Evolutionary conservation across 768 basidiomycete species (phyloP), one percentile per base, ranked within the genome.

Genomic region (Tulasnella sp.): DNA sequence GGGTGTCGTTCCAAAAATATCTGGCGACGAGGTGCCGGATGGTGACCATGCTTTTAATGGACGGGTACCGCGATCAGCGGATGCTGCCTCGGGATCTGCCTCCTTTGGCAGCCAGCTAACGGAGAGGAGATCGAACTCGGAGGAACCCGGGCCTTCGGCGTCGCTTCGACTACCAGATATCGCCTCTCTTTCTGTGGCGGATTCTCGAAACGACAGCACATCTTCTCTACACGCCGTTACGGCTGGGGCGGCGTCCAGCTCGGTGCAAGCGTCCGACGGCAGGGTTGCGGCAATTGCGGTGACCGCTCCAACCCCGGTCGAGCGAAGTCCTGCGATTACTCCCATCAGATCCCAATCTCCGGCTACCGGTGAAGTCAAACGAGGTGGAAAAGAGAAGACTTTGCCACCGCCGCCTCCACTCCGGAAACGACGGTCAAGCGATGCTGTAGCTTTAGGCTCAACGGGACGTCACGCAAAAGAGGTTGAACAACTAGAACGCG

Each of bases 21-120:
- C 31, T 6, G 17, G 32, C 2, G n/a, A 17, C 35, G 15, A n/a
- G 27, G 27, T 23, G 8, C 31, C 19, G 9, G 17, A 23, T 15
- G 32, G 17, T 34, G 31, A 34, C 31, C n/a, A 23, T n/a, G 50
- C 3, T 14, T n/a, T 14, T 15, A 36, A 52, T 5, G 50, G 50
- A 52, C 27, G 50, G 12, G 15, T 25, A 39, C 50, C 50, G 9
- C 50, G 50, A 11, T 52, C 50, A 11, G 50, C 50, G 2, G 50
- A 52, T 21, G 31, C 50, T 2, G 11, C 50, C 4, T 35, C 50
- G 17, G 12, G 11, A 7, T 52, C 50, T 2, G n/a, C n/a, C 39
- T 34, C 35, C 12, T 39, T 8, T 36, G 27, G 14, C 35, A 40
- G 14, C 52, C 35, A 5, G 12, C 52, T 25, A 36, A 25, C 35